Evolutionary conservation across 176 grass and related monocot genomes (phyloP).

Genomic region (Carex pumila): DNA sequence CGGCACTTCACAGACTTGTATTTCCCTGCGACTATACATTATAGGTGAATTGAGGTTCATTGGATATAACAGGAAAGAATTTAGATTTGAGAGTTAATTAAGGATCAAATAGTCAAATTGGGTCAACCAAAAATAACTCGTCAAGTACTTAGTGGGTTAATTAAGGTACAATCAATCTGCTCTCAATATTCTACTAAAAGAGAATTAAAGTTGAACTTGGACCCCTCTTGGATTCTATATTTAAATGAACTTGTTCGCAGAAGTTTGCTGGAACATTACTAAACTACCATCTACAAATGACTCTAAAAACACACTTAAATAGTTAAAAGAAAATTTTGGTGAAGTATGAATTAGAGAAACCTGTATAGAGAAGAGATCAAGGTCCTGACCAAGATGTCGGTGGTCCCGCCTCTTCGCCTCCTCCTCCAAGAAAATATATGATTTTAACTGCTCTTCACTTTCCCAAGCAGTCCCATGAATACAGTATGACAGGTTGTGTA

Average conservation of each 20-base stretch:
- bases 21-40: neutral
- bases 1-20: neutral
- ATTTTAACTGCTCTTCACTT: slow-evolving; percentile 72
- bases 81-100: neutral
- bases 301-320: neutral
- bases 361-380: slow-evolving; percentile 99
- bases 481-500: too few species aligned
- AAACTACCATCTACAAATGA: neutral
- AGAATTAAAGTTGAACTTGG: neutral
- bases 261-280: neutral
- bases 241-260: neutral
- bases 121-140: neutral
- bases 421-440: slow-evolving; percentile 79
- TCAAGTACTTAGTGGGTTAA: neutral
- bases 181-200: neutral
- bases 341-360: slow-evolving; percentile 24
- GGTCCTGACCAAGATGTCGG: slow-evolving; percentile 83
- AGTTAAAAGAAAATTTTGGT: neutral
- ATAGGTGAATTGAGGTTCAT: neutral
- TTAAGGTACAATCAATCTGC: neutral
- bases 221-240: neutral
- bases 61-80: neutral
- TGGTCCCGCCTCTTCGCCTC: slow-evolving; percentile 92
- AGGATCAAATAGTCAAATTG: neutral
- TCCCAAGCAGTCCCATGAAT: slow-evolving; percentile 99